phyloP scores from a whole-genome alignment of 148 eudicot species.

The Rhododendron henanense region DNA sequence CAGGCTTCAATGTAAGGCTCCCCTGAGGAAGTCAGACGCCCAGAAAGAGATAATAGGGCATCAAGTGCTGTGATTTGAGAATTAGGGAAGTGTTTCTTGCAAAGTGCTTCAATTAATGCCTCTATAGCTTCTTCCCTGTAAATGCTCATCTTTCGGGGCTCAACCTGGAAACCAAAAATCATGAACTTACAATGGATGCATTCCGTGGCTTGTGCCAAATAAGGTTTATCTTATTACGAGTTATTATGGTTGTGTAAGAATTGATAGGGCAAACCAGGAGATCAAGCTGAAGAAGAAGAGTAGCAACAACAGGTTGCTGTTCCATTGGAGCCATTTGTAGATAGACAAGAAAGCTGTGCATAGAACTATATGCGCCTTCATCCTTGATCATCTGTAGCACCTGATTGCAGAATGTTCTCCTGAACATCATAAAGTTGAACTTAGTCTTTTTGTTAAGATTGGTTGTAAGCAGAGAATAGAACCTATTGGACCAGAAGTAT shows the following conservation, averaged over 20 bases:
- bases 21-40: constrained; percentile 33
- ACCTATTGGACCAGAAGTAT: background rate
- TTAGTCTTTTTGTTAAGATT: background rate
- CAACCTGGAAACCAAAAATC: constrained; percentile 24
- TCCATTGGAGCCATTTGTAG: constrained; percentile 62
- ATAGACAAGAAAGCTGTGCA: constrained; percentile 54
- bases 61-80: constrained; percentile 47
- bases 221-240: background rate
- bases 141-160: constrained; percentile 58
- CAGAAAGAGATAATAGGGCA: constrained; percentile 37
- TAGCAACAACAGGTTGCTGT: constrained; percentile 47
- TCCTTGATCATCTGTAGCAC: constrained; percentile 42
- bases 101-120: constrained; percentile 41
- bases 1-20: constrained; percentile 41
- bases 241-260: background rate
- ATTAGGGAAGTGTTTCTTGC: constrained; percentile 38
- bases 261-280: constrained; percentile 38
- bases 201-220: background rate
- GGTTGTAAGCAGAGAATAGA: background rate
- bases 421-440: constrained; percentile 15
- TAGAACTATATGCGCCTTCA: constrained; percentile 54
- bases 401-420: constrained; percentile 46
- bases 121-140: constrained; percentile 60
- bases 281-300: constrained; percentile 58
- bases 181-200: background rate